Base-by-base conservation (phyloP, 805 yeast genomes). In the Alloascoidea africana region DNA sequence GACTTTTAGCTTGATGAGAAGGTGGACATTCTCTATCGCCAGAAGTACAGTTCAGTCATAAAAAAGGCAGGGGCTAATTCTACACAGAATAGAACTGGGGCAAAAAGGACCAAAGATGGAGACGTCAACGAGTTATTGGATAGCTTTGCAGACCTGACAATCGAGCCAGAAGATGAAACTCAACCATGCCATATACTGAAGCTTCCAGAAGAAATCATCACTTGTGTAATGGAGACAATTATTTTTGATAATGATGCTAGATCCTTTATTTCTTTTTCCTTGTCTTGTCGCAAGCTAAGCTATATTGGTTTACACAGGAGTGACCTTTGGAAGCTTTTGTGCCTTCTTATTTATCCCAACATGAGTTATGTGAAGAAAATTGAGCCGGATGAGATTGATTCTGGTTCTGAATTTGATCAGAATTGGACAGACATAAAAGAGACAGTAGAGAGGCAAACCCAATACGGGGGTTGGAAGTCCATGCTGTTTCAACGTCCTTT, bases 401-500 rank as follows among this genome's bases (percentile, higher is more conserved):
- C 30, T 8, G n/a, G 30, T 23, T 23, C 30, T 23, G 30, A 23
- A 8, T n/a, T n/a, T n/a, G n/a, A n/a, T n/a, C n/a, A n/a, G n/a
- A 23, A 23, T 34, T n/a, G 32, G 5, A 8, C 17, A 15, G 34
- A 14, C 6, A 15, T 39, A 16, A 34, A 32, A 16, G 40, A 38
- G 5, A 35, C 16, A 15, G 36, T 19, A n/a, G 19, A 15, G 14
- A 16, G 11, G 16, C 2, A 16, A 14, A 16, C 15, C 8, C 41
- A 16, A 15, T 37, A 41, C 17, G 18, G 32, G 3, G 40, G 44
- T 30, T 69, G 69, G 68, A 55, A 66, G 43, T 44, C 48, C 15
- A 73, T 80, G 83, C 60, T 73, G 33, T 48, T 55, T 33, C 66
- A 69, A 27, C 60, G 95, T 32, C 96, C 96, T 0, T 79, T 77